These are phyloP conservation scores for Rhodotorula babjevae DNA, from an alignment of 768 basidiomycete genomes.

Conservation along the genomic window DNA sequence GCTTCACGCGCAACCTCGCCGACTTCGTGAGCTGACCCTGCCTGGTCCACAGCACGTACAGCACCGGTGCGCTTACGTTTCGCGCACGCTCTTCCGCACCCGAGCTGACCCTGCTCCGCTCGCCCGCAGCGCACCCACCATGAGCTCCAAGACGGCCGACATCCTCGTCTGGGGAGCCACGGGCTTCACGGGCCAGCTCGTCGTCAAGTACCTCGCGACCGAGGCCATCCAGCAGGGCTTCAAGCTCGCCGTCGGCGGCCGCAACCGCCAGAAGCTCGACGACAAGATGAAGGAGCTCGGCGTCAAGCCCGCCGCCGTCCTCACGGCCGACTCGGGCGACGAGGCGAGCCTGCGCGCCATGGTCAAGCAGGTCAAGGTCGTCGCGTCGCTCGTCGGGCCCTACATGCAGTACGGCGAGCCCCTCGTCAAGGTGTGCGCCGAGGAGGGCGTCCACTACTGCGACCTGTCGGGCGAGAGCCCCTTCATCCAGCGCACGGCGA, in stretches of 20 bases:
- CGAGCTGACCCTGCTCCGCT: neutral
- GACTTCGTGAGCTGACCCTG: too few relatives aligned
- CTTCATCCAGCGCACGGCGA: slow-evolving; percentile 64
- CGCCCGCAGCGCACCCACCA: too few relatives aligned
- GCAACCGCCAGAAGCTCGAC: slow-evolving; percentile 62
- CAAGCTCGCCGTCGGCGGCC: slow-evolving; percentile 64
- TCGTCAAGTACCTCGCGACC: slow-evolving; percentile 60
- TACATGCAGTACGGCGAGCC: slow-evolving; percentile 68
- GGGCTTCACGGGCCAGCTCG: slow-evolving; percentile 57
- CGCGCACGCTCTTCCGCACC: too few relatives aligned
- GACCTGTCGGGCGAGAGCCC: slow-evolving; percentile 69
- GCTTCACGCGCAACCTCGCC: too few relatives aligned
- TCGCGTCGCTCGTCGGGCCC: slow-evolving; percentile 69
- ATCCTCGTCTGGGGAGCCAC: slow-evolving; percentile 71
- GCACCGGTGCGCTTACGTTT: too few relatives aligned
- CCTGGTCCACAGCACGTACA: too few relatives aligned
- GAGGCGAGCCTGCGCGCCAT: slow-evolving; percentile 55
- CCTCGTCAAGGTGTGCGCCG: slow-evolving; percentile 73
- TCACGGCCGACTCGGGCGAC: slow-evolving; percentile 60
- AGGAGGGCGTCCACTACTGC: slow-evolving; percentile 72
- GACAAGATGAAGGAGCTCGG: slow-evolving; percentile 53
- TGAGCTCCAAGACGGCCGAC: slow-evolving; percentile 46
- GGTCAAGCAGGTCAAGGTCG: slow-evolving; percentile 60
- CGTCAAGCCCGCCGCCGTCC: slow-evolving; percentile 50
- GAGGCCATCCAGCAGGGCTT: slow-evolving; percentile 61